Percentiles rank a stretch among this genome's conserved stretches.
Conservation (phyloP, 257 asterid genomes). For the Lithospermum erythrorhizon region DNA sequence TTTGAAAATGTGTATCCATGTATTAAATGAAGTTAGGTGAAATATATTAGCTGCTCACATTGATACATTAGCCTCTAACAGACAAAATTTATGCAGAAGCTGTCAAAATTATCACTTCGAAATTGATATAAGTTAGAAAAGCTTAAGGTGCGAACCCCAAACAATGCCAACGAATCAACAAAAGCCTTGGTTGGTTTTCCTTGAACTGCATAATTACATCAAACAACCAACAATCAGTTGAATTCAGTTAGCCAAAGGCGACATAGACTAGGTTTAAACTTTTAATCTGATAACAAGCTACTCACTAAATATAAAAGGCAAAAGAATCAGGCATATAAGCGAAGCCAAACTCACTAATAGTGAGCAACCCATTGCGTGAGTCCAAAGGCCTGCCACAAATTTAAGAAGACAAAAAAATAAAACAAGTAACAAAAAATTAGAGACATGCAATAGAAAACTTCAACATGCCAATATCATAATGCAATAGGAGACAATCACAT, state of each 20-base stretch:
- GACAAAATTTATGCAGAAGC: no score
- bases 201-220: slow-evolving; percentile 46
- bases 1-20: no score
- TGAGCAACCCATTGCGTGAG: slow-evolving; percentile 87
- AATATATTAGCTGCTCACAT: no score
- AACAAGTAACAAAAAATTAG: not conserved
- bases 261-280: not conserved
- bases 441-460: not conserved
- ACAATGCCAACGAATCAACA: slow-evolving; percentile 83
- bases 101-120: no score
- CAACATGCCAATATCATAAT: not conserved
- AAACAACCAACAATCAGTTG: slow-evolving; percentile 12
- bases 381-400: slow-evolving; percentile 61
- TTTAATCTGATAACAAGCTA: slow-evolving; percentile 4
- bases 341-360: slow-evolving; percentile 98
- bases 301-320: slow-evolving; percentile 83
- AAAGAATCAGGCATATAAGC: slow-evolving; percentile 79
- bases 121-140: slow-evolving; percentile 7
- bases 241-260: not conserved
- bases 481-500: not conserved
- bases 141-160: slow-evolving; percentile 62
- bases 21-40: no score
- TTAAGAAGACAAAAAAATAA: slow-evolving; percentile 3
- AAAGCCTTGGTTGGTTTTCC: slow-evolving; percentile 84
- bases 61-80: no score